These are phyloP conservation scores for Nakaseomyces bracarensis DNA, from an alignment of 1,139 yeast species.

Conservation along the genomic window DNA sequence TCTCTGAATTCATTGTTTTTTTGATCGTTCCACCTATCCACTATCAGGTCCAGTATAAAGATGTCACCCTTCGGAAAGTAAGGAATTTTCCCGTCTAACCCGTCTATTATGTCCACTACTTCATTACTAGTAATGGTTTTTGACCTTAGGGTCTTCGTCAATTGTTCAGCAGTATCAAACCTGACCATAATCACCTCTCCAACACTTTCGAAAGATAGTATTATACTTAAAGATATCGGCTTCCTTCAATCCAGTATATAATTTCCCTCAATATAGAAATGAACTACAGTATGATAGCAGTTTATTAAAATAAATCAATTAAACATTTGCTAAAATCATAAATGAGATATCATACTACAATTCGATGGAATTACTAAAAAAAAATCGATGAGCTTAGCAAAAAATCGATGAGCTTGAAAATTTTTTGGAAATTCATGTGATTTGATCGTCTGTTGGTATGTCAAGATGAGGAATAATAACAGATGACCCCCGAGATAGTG, in stretches of 20 bases:
- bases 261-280: background rate
- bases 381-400: constrained; percentile 5
- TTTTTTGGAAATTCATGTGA: background rate
- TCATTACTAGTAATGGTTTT: constrained; percentile 36
- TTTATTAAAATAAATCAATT: no score
- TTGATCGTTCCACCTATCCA: constrained; percentile 55
- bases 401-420: constrained; percentile 3
- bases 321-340: no score
- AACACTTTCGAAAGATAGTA: no score
- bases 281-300: no score
- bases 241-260: no score
- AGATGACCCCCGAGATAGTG: no score
- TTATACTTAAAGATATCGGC: no score
- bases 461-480: no score
- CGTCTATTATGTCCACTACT: constrained; percentile 38
- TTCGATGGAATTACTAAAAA: background rate
- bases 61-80: constrained; percentile 53
- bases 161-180: constrained; percentile 38
- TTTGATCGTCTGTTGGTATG: background rate
- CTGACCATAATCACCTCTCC: background rate
- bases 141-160: constrained; percentile 58
- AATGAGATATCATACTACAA: background rate
- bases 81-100: constrained; percentile 39
- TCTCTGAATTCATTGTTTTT: constrained; percentile 38
- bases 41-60: constrained; percentile 57